Conservation (phyloP, 208 protist species). For the Histomonas meleagridis region DNA sequence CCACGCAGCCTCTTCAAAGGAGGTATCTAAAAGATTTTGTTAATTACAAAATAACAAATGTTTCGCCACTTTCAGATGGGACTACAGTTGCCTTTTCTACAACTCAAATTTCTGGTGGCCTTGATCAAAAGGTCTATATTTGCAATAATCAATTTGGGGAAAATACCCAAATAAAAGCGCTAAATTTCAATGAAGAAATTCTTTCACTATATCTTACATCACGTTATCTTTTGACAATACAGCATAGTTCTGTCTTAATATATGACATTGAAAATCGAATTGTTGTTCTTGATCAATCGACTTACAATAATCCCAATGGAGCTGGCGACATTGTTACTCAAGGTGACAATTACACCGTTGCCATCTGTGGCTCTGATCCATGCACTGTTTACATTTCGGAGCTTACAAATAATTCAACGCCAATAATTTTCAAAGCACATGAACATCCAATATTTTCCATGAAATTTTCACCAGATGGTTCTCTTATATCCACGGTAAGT, state of each 20-base stretch:
- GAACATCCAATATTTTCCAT: not conserved
- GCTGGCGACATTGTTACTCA: not conserved
- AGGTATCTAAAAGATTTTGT: not conserved
- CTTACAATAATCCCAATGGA: not conserved
- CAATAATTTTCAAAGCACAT: not conserved
- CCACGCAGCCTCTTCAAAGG: not conserved
- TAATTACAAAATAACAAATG: not conserved
- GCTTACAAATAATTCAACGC: too few species aligned
- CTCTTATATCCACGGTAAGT: not conserved
- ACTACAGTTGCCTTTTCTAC: not conserved
- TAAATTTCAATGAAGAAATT: not conserved
- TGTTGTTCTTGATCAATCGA: not conserved
- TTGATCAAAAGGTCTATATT: not conserved
- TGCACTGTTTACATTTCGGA: too few species aligned
- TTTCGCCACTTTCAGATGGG: not conserved
- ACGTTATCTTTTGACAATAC: not conserved
- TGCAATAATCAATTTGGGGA: not conserved
- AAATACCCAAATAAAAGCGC: not conserved
- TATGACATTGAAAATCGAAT: not conserved
- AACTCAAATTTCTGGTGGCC: not conserved
- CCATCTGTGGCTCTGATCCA: not conserved
- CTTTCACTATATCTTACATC: not conserved
- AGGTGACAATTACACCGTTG: not conserved
- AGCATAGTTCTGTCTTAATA: not conserved
- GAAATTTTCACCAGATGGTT: not conserved